phyloP scores from a whole-genome alignment of 805 yeast species.

The Cyberlindnera mrakii region DNA sequence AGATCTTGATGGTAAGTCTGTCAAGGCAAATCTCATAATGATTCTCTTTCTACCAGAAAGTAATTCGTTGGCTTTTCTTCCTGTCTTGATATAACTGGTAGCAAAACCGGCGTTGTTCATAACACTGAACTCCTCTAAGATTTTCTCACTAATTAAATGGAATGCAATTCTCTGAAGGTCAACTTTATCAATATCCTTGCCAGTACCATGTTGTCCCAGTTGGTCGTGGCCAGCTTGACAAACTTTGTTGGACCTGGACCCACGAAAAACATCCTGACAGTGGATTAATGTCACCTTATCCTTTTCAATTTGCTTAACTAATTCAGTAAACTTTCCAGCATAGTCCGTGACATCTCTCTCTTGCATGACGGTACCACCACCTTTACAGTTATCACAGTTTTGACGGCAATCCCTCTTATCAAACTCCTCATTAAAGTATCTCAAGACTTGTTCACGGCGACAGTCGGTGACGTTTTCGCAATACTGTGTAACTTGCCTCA shows the following conservation, averaged over 20 bases:
- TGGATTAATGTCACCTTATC: slow-evolving; percentile 69
- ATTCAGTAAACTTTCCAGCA: slow-evolving; percentile 50
- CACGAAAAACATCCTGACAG: slow-evolving; percentile 79
- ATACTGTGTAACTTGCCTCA: slow-evolving; percentile 81
- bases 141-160: slow-evolving; percentile 59
- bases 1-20: background rate
- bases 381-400: slow-evolving; percentile 82
- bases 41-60: slow-evolving; percentile 39
- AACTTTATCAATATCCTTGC: slow-evolving; percentile 54
- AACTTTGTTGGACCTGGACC: slow-evolving; percentile 60
- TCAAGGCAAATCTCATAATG: slow-evolving; percentile 41
- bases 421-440: slow-evolving; percentile 83
- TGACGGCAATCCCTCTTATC: slow-evolving; percentile 57
- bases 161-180: slow-evolving; percentile 81
- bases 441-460: slow-evolving; percentile 80
- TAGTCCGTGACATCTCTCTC: slow-evolving; percentile 62
- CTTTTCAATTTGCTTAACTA: slow-evolving; percentile 51
- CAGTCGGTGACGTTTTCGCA: slow-evolving; percentile 92
- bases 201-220: slow-evolving; percentile 63
- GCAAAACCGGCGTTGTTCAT: slow-evolving; percentile 79
- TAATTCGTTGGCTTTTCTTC: slow-evolving; percentile 47
- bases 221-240: slow-evolving; percentile 55
- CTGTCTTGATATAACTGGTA: slow-evolving; percentile 62
- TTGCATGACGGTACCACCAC: slow-evolving; percentile 36
- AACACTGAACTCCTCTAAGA: slow-evolving; percentile 64